A percentile compares a stretch with the other conserved stretches of the same genome.
phyloP scores from a whole-genome alignment of 2,329 filamentous ascomycete genomes.

The Fusarium duplospermum region DNA sequence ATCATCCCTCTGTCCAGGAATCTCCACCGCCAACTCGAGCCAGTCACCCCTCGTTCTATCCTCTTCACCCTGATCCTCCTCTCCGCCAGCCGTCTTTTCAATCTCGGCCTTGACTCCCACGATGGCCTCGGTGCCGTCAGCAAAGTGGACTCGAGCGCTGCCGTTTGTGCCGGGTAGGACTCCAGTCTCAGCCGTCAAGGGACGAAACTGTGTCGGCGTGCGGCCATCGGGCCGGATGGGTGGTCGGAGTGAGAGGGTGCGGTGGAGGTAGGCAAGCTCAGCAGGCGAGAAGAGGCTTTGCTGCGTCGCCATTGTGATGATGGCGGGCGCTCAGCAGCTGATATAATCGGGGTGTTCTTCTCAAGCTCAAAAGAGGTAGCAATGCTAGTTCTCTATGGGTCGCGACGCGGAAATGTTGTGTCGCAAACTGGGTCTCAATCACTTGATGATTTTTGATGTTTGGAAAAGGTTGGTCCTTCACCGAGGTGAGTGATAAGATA shows the following conservation, averaged over 20 bases:
- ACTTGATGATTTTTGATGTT: conserved; percentile 28
- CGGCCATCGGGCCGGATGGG: conserved; percentile 93
- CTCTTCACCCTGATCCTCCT: conserved; percentile 52
- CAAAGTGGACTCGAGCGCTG: conserved; percentile 91
- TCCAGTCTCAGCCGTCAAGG: conserved; percentile 88
- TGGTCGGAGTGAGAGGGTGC: conserved; percentile 81
- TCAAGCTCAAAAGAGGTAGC: background rate
- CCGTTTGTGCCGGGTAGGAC: conserved; percentile 92
- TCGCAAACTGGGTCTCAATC: conserved; percentile 22
- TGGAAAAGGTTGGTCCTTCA: conserved; percentile 42
- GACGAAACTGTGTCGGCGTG: conserved; percentile 85
- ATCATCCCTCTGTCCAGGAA: conserved; percentile 90
- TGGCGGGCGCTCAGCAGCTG: background rate
- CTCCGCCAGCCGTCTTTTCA: conserved; percentile 70
- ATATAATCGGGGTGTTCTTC: background rate
- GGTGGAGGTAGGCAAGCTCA: conserved; percentile 95
- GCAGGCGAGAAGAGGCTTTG: conserved; percentile 88
- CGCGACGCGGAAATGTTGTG: conserved; percentile 12
- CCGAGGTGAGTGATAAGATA: conserved; percentile 51
- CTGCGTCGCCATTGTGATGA: conserved; percentile 69
- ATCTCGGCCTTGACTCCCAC: conserved; percentile 97
- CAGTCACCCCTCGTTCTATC: conserved; percentile 71
- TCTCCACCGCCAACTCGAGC: conserved; percentile 92
- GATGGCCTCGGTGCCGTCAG: conserved; percentile 94
- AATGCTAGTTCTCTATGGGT: background rate